These are phyloP conservation scores for Tripidium arundinaceum DNA, from an alignment of 202 grass and related monocot genomes.

Conservation along the genomic window DNA sequence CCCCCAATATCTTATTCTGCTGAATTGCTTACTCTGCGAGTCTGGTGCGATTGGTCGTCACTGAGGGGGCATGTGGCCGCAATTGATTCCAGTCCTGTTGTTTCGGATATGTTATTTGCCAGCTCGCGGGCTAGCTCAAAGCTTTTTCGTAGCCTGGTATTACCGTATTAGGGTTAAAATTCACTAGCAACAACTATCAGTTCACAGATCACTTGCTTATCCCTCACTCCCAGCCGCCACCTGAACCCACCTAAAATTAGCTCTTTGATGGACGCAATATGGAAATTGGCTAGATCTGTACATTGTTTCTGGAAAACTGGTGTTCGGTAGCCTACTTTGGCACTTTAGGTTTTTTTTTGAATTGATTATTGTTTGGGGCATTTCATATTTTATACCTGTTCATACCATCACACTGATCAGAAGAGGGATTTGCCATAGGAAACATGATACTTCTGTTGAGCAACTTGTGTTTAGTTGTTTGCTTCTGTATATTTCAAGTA, in stretches of 20 bases:
- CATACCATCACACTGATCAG: background rate
- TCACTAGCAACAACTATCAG: background rate
- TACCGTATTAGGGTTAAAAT: conserved; percentile 37
- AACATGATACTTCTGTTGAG: background rate
- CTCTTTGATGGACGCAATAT: background rate
- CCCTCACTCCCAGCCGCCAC: background rate
- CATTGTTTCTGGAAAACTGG: background rate
- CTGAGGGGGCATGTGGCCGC: background rate
- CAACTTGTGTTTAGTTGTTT: conserved; percentile 4
- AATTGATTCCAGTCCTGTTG: conserved; percentile 12
- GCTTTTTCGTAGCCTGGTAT: background rate
- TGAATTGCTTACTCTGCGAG: background rate
- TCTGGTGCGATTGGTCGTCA: background rate
- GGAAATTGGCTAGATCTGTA: conserved; percentile 34
- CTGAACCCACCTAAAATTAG: background rate
- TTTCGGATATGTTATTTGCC: background rate
- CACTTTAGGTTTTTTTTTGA: background rate
- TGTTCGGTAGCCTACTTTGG: background rate
- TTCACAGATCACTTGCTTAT: background rate
- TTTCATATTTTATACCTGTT: background rate
- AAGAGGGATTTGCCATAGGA: background rate
- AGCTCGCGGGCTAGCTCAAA: background rate
- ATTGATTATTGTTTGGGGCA: background rate
- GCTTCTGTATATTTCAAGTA: background rate
- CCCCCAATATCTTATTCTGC: background rate